phyloP scores from a whole-genome alignment of 2,329 filamentous ascomycete species.

The Fusarium multiceps region DNA sequence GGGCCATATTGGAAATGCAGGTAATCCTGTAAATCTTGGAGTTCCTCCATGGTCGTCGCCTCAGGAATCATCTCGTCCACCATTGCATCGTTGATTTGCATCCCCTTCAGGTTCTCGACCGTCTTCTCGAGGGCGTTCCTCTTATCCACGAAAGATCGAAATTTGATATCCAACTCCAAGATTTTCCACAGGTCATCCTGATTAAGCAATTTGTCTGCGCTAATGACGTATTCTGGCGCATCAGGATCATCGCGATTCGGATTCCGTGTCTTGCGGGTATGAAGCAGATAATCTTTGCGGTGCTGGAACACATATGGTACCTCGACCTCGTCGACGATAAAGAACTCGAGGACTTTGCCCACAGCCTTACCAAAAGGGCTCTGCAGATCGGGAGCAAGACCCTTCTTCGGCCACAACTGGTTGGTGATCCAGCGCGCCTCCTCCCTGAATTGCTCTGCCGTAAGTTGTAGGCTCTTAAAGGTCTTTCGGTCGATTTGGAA shows the following conservation, averaged over 20 bases:
- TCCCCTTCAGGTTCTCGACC: constrained; percentile 76
- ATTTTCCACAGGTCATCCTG: constrained; percentile 97
- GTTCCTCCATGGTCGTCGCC: constrained; percentile 89
- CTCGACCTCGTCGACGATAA: constrained; percentile 93
- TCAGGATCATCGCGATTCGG: constrained; percentile 73
- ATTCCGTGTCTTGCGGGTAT: constrained; percentile 78
- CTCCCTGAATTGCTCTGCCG: constrained; percentile 87
- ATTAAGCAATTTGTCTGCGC: constrained; percentile 87
- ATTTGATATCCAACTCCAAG: constrained; percentile 94
- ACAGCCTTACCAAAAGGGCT: constrained; percentile 89
- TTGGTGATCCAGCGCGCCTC: constrained; percentile 93
- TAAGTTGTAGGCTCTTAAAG: constrained; percentile 84
- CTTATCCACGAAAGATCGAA: constrained; percentile 91
- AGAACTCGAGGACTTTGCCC: constrained; percentile 92
- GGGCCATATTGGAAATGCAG: constrained; percentile 92
- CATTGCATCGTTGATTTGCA: constrained; percentile 75
- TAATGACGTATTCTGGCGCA: constrained; percentile 77
- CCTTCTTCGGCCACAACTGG: constrained; percentile 89
- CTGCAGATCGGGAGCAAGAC: constrained; percentile 76
- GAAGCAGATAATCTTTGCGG: constrained; percentile 96
- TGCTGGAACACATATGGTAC: constrained; percentile 99
- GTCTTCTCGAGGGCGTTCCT: constrained; percentile 84
- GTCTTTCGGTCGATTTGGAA: constrained; percentile 92
- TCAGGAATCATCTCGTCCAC: constrained; percentile 85
- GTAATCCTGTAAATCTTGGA: constrained; percentile 97